Conservation (phyloP, 371 early-diverging fungal genomes). For the Actinomortierella wolfii region DNA sequence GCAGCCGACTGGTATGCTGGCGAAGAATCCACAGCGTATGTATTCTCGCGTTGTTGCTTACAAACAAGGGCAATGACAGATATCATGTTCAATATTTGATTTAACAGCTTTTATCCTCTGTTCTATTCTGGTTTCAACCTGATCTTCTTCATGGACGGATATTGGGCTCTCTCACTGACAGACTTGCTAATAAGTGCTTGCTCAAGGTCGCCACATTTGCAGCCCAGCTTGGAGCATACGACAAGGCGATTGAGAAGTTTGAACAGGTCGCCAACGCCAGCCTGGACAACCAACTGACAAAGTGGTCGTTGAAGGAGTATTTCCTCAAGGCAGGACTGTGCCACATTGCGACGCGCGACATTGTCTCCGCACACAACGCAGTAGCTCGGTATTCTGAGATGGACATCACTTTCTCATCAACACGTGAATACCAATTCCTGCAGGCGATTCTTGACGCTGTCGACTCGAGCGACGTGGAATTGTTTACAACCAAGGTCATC, state of each 20-base stretch:
- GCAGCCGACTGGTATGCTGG: slow-evolving; percentile 92
- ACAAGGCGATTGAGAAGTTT: slow-evolving; percentile 86
- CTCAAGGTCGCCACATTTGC: slow-evolving; percentile 93
- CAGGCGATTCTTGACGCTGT: slow-evolving; percentile 77
- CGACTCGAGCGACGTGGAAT: slow-evolving; percentile 78
- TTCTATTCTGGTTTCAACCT: neutral
- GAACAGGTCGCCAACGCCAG: slow-evolving; percentile 82
- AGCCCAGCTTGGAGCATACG: slow-evolving; percentile 87
- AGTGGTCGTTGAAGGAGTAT: slow-evolving; percentile 95
- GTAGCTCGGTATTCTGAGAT: slow-evolving; percentile 81
- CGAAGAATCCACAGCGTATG: slow-evolving; percentile 89
- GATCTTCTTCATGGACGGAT: neutral
- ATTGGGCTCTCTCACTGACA: slow-evolving; percentile 45
- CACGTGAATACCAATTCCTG: slow-evolving; percentile 86
- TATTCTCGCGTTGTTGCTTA: neutral
- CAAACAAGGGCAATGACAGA: neutral
- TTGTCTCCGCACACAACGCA: slow-evolving; percentile 70
- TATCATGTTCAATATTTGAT: neutral
- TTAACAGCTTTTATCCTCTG: neutral
- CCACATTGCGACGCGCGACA: slow-evolving; percentile 80
- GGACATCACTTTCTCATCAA: slow-evolving; percentile 84
- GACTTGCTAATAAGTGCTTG: slow-evolving; percentile 86
- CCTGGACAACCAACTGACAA: slow-evolving; percentile 87
- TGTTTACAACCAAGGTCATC: slow-evolving; percentile 79
- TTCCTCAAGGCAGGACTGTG: slow-evolving; percentile 94